Percentiles rank a stretch among this genome's conserved stretches.
Evolutionary conservation across 768 basidiomycete genomes (phyloP).

Genomic region (Hemileccinum impolitum): DNA sequence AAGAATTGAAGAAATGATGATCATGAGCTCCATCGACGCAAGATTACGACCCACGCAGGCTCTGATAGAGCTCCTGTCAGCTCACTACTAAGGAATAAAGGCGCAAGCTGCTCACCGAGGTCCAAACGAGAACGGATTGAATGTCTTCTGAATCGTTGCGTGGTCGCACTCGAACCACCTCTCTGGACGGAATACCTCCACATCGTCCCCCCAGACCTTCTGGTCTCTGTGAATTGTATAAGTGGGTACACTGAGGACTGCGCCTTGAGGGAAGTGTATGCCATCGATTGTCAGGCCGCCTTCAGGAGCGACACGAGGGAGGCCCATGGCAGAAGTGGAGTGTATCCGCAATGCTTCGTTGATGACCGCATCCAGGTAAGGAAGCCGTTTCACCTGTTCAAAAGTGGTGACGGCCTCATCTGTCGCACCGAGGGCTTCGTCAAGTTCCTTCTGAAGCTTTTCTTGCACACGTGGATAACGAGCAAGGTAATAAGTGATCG

Average conservation of each 20-base stretch:
- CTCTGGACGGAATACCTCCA: conserved; percentile 73
- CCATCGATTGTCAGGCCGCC: conserved; percentile 60
- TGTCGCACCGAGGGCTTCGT: conserved; percentile 52
- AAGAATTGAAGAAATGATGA: conserved; percentile 80
- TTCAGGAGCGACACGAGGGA: conserved; percentile 75
- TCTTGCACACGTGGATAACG: conserved; percentile 58
- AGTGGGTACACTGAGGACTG: conserved; percentile 75
- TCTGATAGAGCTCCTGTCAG: conserved; percentile 33
- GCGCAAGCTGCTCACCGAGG: conserved; percentile 49
- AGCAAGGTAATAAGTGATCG: conserved; percentile 83
- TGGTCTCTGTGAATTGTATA: conserved; percentile 79
- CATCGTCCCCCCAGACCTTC: conserved; percentile 74
- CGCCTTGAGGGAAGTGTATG: conserved; percentile 67
- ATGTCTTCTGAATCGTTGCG: conserved; percentile 60
- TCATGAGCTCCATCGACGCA: conserved; percentile 72
- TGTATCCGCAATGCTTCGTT: conserved; percentile 83
- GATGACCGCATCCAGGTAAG: conserved; percentile 85
- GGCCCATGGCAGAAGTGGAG: conserved; percentile 79
- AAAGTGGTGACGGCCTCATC: conserved; percentile 59
- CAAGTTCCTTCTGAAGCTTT: conserved; percentile 76
- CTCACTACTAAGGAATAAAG: background rate
- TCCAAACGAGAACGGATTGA: conserved; percentile 84
- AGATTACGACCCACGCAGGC: conserved; percentile 85
- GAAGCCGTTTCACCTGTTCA: conserved; percentile 67
- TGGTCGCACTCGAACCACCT: conserved; percentile 77